phyloP scores from a whole-genome alignment of 2,329 filamentous ascomycete genomes.

The Botrytis sinoallii region DNA sequence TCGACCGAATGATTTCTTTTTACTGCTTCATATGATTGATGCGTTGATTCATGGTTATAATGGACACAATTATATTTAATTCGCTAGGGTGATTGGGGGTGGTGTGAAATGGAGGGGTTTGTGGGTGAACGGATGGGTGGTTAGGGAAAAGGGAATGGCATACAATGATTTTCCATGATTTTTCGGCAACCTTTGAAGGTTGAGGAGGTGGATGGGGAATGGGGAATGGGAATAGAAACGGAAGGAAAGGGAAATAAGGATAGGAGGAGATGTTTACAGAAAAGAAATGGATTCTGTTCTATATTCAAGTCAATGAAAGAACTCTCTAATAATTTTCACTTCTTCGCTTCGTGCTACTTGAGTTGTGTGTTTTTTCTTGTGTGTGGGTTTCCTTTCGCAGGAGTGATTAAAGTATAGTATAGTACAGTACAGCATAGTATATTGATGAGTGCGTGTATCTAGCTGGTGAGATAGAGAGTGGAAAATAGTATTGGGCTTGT shows the following conservation, averaged over 20 bases:
- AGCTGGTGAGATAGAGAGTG: background rate
- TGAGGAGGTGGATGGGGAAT: background rate
- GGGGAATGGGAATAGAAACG: background rate
- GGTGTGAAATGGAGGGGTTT: background rate
- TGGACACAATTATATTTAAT: slow-evolving; percentile 15
- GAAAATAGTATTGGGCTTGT: background rate
- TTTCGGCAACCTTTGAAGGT: background rate
- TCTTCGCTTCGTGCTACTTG: background rate
- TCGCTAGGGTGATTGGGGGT: slow-evolving; percentile 2
- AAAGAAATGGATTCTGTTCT: background rate
- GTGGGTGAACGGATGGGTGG: slow-evolving; percentile 4
- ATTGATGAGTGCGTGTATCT: background rate
- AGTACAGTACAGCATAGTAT: background rate
- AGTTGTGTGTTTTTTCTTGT: background rate
- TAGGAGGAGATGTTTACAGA: background rate
- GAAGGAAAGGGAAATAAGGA: background rate
- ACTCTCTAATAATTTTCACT: background rate
- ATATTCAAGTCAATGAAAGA: slow-evolving; percentile 5
- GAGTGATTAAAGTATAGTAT: background rate
- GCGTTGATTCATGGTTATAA: slow-evolving; percentile 11
- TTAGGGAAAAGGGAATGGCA: slow-evolving; percentile 9
- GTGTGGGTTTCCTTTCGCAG: background rate
- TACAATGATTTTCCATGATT: slow-evolving; percentile 11
- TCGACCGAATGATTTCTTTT: background rate
- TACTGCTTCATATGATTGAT: slow-evolving; percentile 5